Percentiles rank a stretch among this genome's conserved stretches.
Evolutionary conservation across 257 asterid species (phyloP).

Genomic region (Gentiana macrophylla): DNA sequence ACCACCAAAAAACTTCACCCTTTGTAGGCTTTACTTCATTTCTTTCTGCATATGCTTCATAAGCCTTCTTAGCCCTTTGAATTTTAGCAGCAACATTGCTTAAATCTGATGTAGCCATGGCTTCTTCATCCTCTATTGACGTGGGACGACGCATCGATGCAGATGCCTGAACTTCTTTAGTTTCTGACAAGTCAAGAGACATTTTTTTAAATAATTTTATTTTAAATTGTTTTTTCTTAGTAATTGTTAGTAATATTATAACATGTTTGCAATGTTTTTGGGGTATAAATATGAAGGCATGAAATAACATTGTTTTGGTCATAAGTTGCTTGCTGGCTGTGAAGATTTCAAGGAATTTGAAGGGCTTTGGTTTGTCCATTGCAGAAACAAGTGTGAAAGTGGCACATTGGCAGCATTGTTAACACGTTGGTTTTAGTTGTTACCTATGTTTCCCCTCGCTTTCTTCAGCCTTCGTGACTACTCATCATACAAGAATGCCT

Average conservation of each 20-base stretch:
- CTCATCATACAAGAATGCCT: no score
- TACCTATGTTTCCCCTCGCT: background rate
- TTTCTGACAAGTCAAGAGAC: slow-evolving; percentile 4
- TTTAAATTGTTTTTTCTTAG: background rate
- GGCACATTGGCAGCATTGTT: slow-evolving; percentile 2
- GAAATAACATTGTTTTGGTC: slow-evolving; percentile 7
- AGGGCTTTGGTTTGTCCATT: slow-evolving; percentile 37
- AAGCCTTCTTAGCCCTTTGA: slow-evolving; percentile 30
- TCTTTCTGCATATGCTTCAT: slow-evolving; percentile 26
- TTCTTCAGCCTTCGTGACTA: background rate
- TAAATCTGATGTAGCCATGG: slow-evolving; percentile 26
- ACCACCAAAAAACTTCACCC: slow-evolving; percentile 59
- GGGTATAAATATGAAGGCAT: slow-evolving; percentile 16
- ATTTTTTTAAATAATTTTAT: background rate
- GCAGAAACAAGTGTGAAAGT: background rate
- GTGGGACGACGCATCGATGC: slow-evolving; percentile 13
- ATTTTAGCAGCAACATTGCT: slow-evolving; percentile 35
- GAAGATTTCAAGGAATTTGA: slow-evolving; percentile 46
- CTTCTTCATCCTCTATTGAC: slow-evolving; percentile 19
- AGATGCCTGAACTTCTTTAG: slow-evolving; percentile 4
- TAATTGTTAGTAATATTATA: background rate
- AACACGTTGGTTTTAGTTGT: background rate
- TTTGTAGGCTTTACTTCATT: slow-evolving; percentile 51
- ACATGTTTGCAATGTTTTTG: background rate
- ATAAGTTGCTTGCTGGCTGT: slow-evolving; percentile 35